These are phyloP conservation scores for Agrocybe chaxingu DNA, from an alignment of 768 basidiomycete species.

Conservation along the genomic window DNA sequence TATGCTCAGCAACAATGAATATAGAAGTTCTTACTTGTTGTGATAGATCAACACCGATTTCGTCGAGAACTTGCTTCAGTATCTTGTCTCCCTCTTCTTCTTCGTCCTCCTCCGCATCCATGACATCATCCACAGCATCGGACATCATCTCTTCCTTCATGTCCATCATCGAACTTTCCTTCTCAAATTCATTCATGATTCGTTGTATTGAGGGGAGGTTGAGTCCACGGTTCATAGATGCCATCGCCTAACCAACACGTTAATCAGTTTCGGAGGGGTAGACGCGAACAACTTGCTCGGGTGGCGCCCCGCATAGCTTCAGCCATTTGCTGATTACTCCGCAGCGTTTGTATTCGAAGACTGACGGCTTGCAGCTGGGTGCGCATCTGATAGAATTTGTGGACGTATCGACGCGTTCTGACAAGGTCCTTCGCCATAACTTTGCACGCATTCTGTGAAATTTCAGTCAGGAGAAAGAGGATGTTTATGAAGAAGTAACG, in stretches of 20 bases:
- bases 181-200: slow-evolving; percentile 98
- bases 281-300: slow-evolving; percentile 53
- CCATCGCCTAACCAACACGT: slow-evolving; percentile 78
- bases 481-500: slow-evolving; percentile 13
- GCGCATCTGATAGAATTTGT: slow-evolving; percentile 99
- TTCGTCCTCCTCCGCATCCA: slow-evolving; percentile 96
- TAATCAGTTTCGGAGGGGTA: slow-evolving; percentile 5
- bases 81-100: slow-evolving; percentile 96
- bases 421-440: slow-evolving; percentile 99
- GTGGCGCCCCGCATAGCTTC: slow-evolving; percentile 99
- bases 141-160: slow-evolving; percentile 99
- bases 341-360: slow-evolving; percentile 90
- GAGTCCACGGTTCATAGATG: slow-evolving; percentile 92
- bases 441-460: slow-evolving; percentile 89
- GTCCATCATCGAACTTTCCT: slow-evolving; percentile 97
- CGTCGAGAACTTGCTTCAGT: slow-evolving; percentile 91
- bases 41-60: slow-evolving; percentile 89
- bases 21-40: slow-evolving; percentile 58
- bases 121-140: slow-evolving; percentile 95
- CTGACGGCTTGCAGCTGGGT: slow-evolving; percentile 97
- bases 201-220: slow-evolving; percentile 93
- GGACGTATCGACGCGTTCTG: slow-evolving; percentile 89
- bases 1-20: slow-evolving; percentile 1
- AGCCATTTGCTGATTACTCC: slow-evolving; percentile 99
- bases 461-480: slow-evolving; percentile 5